Percentiles rank a stretch among this genome's conserved stretches.
phyloP scores from a whole-genome alignment of 2,329 filamentous ascomycete species.

The Exophiala sp. region DNA sequence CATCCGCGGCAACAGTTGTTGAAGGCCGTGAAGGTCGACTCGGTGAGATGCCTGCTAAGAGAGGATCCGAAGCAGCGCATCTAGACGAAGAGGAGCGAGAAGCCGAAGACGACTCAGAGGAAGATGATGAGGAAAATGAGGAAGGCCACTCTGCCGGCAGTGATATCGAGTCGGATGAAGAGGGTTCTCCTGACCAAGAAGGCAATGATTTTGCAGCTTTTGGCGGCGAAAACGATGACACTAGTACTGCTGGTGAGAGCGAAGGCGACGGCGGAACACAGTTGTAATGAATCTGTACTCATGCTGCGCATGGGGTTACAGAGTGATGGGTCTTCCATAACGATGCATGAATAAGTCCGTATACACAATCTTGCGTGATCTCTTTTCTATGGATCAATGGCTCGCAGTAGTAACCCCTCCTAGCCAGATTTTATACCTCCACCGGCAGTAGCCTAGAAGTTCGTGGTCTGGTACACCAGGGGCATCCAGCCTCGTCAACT shows the following conservation, averaged over 20 bases:
- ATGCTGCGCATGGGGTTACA: not conserved
- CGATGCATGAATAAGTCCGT: no score
- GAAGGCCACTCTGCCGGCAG: slow-evolving; percentile 7
- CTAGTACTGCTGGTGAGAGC: slow-evolving; percentile 1
- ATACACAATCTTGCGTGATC: no score
- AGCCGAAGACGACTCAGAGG: slow-evolving; percentile 3
- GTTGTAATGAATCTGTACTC: not conserved
- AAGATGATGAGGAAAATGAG: slow-evolving; percentile 12
- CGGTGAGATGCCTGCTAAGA: slow-evolving; percentile 77
- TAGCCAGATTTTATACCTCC: no score
- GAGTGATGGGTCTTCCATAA: no score
- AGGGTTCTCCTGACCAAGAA: slow-evolving; percentile 7
- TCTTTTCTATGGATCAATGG: no score
- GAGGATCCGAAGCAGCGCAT: slow-evolving; percentile 55
- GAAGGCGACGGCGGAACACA: slow-evolving; percentile 10
- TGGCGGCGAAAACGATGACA: slow-evolving; percentile 15
- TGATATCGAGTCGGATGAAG: slow-evolving; percentile 13
- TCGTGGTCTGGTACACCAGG: no score
- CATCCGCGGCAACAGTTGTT: slow-evolving; percentile 42
- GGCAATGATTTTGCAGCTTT: slow-evolving; percentile 16
- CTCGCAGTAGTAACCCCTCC: no score
- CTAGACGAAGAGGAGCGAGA: slow-evolving; percentile 35
- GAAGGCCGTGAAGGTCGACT: slow-evolving; percentile 70
- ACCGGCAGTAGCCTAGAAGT: no score
- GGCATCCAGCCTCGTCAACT: no score